Base-by-base conservation (phyloP, 306 rosid species). In the Lathyrus sativus region DNA sequence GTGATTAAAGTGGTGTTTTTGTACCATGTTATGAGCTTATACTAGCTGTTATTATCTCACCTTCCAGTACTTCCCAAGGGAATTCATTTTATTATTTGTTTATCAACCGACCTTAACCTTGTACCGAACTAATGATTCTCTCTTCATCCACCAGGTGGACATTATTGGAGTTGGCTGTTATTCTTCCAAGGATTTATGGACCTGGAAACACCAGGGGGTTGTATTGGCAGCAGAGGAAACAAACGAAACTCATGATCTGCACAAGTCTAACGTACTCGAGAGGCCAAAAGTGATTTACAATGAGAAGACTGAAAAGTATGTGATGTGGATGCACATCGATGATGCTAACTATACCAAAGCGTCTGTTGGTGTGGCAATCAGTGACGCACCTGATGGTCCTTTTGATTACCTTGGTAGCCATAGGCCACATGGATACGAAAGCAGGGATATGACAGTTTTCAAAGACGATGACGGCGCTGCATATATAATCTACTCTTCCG, bases 271-370 rank as follows among this genome's bases (percentile, higher is more conserved):
- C 29, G 99, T 95, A 39, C 95, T 95, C 2, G 99, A 95, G 87
- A 78, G 99, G 79, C 99, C 99, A 2, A 95, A 95, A 76, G 99
- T 90, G 75, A 76, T 95, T 67, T 88, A 88, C 86, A 95, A 95
- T 72, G 89, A 82, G 29, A 86, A 70, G 87, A 88, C 95, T 1
- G 81, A 85, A 59, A 91, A 90, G 76, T 95, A 88, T 49, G 99
- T 91, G 53, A 95, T 95, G 99, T 95, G 96, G 99, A 95, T 91
- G 97, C 99, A 95, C 80, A 75, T 95, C 3, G 99, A 95, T 9
- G 96, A 95, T 81, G 82, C 76, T 22, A 95, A 95, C 92, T 95
- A 95, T 62, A 95, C 99, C 18, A 90, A 91, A 81, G 97, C 99
- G 15, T 67, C 97, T 9, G 89, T 83, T 59, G 99, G 99, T 5